Evolutionary conservation across 257 asterid species (phyloP), one percentile per base, ranked within the genome.

Genomic region (Fraxinus excelsior): DNA sequence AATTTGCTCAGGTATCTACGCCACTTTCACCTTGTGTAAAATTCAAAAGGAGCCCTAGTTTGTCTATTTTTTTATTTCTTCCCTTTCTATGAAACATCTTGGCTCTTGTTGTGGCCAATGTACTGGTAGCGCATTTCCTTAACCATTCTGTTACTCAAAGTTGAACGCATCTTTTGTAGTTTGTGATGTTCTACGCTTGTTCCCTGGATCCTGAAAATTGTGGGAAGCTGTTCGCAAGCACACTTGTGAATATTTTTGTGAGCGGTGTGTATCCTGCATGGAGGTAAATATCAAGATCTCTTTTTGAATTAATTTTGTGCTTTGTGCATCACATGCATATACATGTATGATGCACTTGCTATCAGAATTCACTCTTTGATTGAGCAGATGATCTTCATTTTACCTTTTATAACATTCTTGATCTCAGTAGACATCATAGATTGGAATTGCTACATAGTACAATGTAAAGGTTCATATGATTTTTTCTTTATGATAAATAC

Each of bases 131-230:
- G 23, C 67, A 70, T 29, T 34, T 37, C 64, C 5, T 74, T 35
- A 0, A 42, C 77, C 42, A 21, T 56, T 70, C 70, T 29, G 29
- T 76, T 70, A 29, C 49, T 71, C 31, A 56, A 14, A 51, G 72
- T 40, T 38, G 42, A 37, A 3, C 4, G 1, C 46, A 7, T 79
- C 71, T 72, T 70, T 84, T 87, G 88, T 89, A 96, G 99, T 96
- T 96, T 86, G 88, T 96, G 80, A 81, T 93, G 84, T 96, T 93
- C 87, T 96, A 93, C 79, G 95, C 94, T 77, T 91, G 99, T 86
- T 93, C 99, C 12, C 85, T 96, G 84, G 99, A 96, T 85, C 98
- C 99, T 74, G 94, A 88, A 38, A 75, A 71, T 71, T 93, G 99
- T 38, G 99, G 99, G 35, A 77, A 80, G 77, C 84, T 79, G 83